Conservation (phyloP, 352 stramenopile genomes). For the Pythium vanterpoolii region DNA sequence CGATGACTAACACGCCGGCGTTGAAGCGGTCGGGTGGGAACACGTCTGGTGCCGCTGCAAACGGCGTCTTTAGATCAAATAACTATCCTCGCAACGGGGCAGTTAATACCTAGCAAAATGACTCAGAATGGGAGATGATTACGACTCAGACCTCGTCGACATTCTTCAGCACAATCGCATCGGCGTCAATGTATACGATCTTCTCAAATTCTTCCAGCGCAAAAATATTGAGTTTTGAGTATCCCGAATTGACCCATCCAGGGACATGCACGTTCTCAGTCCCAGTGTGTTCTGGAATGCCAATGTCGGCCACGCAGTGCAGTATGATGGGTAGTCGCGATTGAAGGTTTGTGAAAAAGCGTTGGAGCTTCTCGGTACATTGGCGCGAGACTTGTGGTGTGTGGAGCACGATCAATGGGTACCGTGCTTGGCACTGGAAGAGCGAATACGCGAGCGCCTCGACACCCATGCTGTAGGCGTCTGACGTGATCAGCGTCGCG, state of each 20-base stretch:
- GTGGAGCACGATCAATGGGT: constrained; percentile 31
- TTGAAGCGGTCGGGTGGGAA: constrained; percentile 88
- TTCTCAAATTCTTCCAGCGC: constrained; percentile 65
- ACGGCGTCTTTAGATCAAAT: constrained; percentile 51
- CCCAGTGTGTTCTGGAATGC: constrained; percentile 23
- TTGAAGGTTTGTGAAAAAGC: constrained; percentile 18
- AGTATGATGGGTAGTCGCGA: constrained; percentile 15
- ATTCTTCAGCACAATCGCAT: constrained; percentile 74
- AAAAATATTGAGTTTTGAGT: constrained; percentile 50
- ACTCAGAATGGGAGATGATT: no score
- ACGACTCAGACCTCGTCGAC: constrained; percentile 63
- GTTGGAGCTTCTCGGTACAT: constrained; percentile 21
- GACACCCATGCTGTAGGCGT: constrained; percentile 37
- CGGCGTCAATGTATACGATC: constrained; percentile 86
- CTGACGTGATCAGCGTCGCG: constrained; percentile 39
- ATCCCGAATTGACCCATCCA: constrained; percentile 42
- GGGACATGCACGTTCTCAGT: constrained; percentile 25
- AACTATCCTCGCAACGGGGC: constrained; percentile 16
- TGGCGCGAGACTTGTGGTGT: constrained; percentile 29
- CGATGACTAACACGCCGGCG: constrained; percentile 71
- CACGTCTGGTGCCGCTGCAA: constrained; percentile 79
- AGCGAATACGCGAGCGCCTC: constrained; percentile 38
- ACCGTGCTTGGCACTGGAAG: constrained; percentile 6
- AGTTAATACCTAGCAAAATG: no score
- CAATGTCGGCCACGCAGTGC: constrained; percentile 27